These are phyloP conservation scores for Cutaneotrichosporon sp. DNA, from an alignment of 1,284 basidiomycete species.

Conservation along the genomic window DNA sequence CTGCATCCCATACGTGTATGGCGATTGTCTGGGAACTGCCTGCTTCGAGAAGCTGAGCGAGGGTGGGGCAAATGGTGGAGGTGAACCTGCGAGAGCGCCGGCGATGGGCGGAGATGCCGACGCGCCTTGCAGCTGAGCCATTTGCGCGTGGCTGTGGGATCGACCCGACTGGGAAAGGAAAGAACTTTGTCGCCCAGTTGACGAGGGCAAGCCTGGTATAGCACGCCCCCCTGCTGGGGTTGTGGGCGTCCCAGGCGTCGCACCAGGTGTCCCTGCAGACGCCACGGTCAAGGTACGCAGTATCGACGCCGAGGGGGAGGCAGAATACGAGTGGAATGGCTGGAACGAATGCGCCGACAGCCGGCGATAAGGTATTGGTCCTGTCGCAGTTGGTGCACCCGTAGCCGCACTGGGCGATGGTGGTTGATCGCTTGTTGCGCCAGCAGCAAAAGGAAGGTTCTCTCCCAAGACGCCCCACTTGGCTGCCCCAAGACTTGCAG, in stretches of 20 bases:
- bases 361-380: conserved; percentile 31
- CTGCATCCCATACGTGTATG: conserved; percentile 12
- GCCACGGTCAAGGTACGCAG: conserved; percentile 16
- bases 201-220: conserved; percentile 3
- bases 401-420: conserved; percentile 1
- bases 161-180: conserved; percentile 47
- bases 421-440: background rate
- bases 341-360: conserved; percentile 44
- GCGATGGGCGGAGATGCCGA: conserved; percentile 24
- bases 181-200: conserved; percentile 30
- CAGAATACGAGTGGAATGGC: conserved; percentile 32
- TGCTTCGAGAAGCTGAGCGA: conserved; percentile 40
- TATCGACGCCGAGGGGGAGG: conserved; percentile 39
- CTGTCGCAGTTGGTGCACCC: conserved; percentile 8
- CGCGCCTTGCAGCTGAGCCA: conserved; percentile 34
- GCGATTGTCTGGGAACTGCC: conserved; percentile 28
- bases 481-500: conserved; percentile 23
- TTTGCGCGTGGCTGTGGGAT: conserved; percentile 46
- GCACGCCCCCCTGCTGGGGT: background rate
- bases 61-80: conserved; percentile 22
- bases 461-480: conserved; percentile 39
- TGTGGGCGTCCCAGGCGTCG: background rate
- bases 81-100: conserved; percentile 19
- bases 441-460: conserved; percentile 40
- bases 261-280: background rate